These are phyloP conservation scores for Botryosphaeria agaves DNA, from an alignment of 2,329 filamentous ascomycete genomes.

Conservation along the genomic window DNA sequence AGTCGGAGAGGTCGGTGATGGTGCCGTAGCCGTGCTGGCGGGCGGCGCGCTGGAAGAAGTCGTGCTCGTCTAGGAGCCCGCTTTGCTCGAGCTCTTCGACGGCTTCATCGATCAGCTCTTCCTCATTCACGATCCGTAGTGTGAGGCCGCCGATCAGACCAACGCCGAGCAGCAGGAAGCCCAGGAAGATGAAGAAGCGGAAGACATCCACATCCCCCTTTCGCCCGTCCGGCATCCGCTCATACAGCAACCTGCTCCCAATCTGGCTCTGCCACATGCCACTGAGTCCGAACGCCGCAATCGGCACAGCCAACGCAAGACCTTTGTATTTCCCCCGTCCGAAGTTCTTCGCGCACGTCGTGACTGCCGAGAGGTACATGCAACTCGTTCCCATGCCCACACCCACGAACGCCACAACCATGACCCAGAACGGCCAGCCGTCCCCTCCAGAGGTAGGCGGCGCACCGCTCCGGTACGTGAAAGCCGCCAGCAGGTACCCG, in stretches of 20 bases:
- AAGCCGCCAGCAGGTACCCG: slow-evolving; percentile 73
- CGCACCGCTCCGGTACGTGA: slow-evolving; percentile 48
- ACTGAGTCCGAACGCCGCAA: slow-evolving; percentile 82
- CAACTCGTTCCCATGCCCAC: slow-evolving; percentile 71
- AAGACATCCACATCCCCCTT: slow-evolving; percentile 54
- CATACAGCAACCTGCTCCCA: slow-evolving; percentile 60
- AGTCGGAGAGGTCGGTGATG: slow-evolving; percentile 28
- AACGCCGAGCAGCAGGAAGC: slow-evolving; percentile 48
- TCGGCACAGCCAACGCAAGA: slow-evolving; percentile 74
- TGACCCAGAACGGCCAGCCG: slow-evolving; percentile 59
- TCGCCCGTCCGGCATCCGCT: slow-evolving; percentile 43
- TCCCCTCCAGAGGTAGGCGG: slow-evolving; percentile 31
- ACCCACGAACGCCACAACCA: slow-evolving; percentile 70
- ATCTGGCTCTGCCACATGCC: slow-evolving; percentile 93
- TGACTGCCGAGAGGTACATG: slow-evolving; percentile 85
- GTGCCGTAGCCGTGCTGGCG: slow-evolving; percentile 46
- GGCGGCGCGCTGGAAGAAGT: slow-evolving; percentile 46
- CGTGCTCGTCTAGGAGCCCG: slow-evolving; percentile 59
- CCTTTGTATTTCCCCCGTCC: slow-evolving; percentile 76
- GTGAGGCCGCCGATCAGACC: slow-evolving; percentile 60
- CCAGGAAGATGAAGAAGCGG: slow-evolving; percentile 75
- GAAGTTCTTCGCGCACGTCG: slow-evolving; percentile 96
- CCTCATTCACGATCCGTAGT: slow-evolving; percentile 65
- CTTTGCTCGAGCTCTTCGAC: slow-evolving; percentile 84
- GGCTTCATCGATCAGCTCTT: slow-evolving; percentile 75